Evolutionary conservation across 495 filamentous ascomycete species (phyloP), one percentile per base, ranked within the genome.

Genomic region (Glonium stellatum): DNA sequence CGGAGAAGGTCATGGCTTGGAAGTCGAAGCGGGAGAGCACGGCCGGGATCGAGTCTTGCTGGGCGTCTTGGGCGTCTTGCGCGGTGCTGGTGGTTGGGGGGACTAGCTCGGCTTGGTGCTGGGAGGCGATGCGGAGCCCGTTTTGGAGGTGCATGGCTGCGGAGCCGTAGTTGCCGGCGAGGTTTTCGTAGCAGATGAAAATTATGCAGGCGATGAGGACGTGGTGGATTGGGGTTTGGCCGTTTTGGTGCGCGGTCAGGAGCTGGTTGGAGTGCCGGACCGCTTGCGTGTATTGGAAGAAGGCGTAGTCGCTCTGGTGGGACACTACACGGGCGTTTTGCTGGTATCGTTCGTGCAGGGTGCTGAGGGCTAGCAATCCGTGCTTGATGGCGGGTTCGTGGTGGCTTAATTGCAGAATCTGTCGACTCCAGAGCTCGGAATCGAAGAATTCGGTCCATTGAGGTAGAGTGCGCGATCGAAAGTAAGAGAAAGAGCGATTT

Each of bases 371-470:
- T 13, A 68, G 54, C 27, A 68, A 46, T n/a, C 65, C 65, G 54
- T 68, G 65, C 31, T 65, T 68, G 44, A 68, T 68, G 12, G 65
- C 65, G n/a, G 65, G 65, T 46, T 68, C 65, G 22, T 23, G 36
- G 34, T 65, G 62, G 39, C 62, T 59, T 15, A 68, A 39, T 54
- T 65, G 65, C 42, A 68, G 48, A 34, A 68, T 60, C 56, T 60
- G 59, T n/a, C 57, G 58, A 34, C 55, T 64, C 65, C 65, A 68
- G 9, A 68, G 58, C 22, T 65, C 65, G 9, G 65, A 68, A 34
- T 68, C 62, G 62, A 68, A 68, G 59, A 65, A 68, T 41, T 68
- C 65, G 27, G 65, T 68, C 62, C 62, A 64, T 54, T 64, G 58
- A 0, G 61, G 62, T 23, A 68, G 61, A 15, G 65, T 68, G 54